Evolutionary conservation across 1,284 basidiomycete genomes (phyloP).

Genomic region (Cryptococcus neoformans): DNA sequence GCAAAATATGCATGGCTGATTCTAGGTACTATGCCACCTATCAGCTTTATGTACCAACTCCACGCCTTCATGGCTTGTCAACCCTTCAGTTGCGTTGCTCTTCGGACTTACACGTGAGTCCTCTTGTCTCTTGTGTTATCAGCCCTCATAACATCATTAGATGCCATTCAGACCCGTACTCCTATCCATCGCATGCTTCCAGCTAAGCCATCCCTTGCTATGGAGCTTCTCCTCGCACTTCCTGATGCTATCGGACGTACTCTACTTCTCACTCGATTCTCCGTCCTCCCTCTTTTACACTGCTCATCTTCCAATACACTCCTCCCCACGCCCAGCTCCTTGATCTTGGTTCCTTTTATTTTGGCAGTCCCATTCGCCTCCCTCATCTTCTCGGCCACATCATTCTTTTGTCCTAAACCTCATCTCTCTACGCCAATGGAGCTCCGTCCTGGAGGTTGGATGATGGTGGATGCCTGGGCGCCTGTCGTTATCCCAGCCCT

Average conservation of each 20-base stretch:
- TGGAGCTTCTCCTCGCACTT: slow-evolving; percentile 37
- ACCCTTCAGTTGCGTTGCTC: slow-evolving; percentile 37
- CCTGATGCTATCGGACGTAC: slow-evolving; percentile 47
- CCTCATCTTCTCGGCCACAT: slow-evolving; percentile 35
- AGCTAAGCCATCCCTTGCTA: slow-evolving; percentile 20
- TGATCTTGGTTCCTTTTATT: slow-evolving; percentile 46
- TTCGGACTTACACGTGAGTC: slow-evolving; percentile 35
- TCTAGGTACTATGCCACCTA: not conserved
- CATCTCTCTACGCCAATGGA: slow-evolving; percentile 39
- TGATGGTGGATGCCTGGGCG: slow-evolving; percentile 41
- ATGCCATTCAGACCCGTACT: slow-evolving; percentile 42
- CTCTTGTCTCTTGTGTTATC: not conserved
- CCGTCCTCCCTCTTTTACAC: slow-evolving; percentile 36
- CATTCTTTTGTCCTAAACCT: slow-evolving; percentile 38
- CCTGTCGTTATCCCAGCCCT: slow-evolving; percentile 36
- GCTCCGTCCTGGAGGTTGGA: slow-evolving; percentile 42
- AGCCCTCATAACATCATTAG: slow-evolving; percentile 12
- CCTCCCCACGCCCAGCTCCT: slow-evolving; percentile 34
- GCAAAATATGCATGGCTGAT: not conserved
- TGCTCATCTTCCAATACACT: slow-evolving; percentile 17
- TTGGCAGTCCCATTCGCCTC: slow-evolving; percentile 44
- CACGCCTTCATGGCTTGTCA: slow-evolving; percentile 44
- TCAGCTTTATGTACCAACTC: slow-evolving; percentile 37
- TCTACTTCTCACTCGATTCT: slow-evolving; percentile 45
- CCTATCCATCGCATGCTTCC: slow-evolving; percentile 36